Percentiles rank a stretch among this genome's conserved stretches.
Evolutionary conservation across 768 basidiomycete genomes (phyloP).

Genomic region (Gloeophyllum trabeum): DNA sequence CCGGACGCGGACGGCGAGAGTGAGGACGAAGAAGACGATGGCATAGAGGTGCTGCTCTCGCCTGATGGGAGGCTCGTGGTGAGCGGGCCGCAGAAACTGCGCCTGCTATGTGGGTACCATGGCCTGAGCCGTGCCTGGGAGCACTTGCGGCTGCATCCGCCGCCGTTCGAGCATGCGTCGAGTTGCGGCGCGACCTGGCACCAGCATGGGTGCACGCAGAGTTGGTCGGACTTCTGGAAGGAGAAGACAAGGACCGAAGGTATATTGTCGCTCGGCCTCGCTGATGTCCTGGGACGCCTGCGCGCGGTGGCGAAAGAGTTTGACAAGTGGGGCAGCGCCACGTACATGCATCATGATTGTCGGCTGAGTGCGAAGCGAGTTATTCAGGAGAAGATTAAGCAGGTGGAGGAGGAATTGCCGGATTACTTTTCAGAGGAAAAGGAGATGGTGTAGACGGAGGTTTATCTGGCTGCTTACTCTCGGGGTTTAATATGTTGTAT

Average conservation of each 20-base stretch:
- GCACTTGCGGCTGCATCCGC: conserved; percentile 40
- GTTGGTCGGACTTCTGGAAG: conserved; percentile 75
- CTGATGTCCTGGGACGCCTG: conserved; percentile 59
- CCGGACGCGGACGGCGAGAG: conserved; percentile 7
- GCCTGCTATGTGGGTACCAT: conserved; percentile 60
- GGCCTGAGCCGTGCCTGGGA: conserved; percentile 62
- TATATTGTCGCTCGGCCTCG: conserved; percentile 45
- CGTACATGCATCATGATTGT: conserved; percentile 77
- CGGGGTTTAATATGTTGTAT: too few relatives aligned
- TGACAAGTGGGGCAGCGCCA: conserved; percentile 58
- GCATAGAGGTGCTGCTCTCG: conserved; percentile 21
- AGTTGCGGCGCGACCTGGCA: conserved; percentile 62
- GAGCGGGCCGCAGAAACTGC: conserved; percentile 46
- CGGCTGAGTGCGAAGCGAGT: conserved; percentile 43
- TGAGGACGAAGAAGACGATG: conserved; percentile 13
- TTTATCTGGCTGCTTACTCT: too few relatives aligned
- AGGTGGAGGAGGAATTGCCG: conserved; percentile 45
- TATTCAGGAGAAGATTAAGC: conserved; percentile 42
- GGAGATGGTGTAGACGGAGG: too few relatives aligned
- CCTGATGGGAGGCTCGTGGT: conserved; percentile 39
- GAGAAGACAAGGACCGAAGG: conserved; percentile 56
- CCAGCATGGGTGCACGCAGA: conserved; percentile 59
- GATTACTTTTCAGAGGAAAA: conserved; percentile 53
- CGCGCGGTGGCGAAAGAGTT: conserved; percentile 54
- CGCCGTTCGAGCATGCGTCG: conserved; percentile 52